Evolutionary conservation across 306 rosid species (phyloP).

Genomic region (Ammopiptanthus mongolicus): DNA sequence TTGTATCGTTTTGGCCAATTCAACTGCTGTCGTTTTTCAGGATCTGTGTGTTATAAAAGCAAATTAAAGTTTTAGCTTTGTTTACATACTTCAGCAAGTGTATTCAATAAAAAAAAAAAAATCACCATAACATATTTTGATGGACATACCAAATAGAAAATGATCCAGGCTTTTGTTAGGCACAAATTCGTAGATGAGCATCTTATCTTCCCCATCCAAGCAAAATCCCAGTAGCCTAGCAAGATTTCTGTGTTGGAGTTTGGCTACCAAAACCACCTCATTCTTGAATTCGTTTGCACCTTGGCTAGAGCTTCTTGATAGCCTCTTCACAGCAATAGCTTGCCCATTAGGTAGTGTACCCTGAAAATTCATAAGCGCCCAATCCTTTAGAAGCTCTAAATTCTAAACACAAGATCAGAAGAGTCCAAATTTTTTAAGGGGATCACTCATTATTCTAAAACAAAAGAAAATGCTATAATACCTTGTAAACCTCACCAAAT

Average conservation of each 20-base stretch:
- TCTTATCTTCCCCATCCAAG: constrained; percentile 35
- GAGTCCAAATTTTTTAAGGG: not conserved
- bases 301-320: constrained; percentile 29
- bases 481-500: constrained; percentile 57
- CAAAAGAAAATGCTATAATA: not conserved
- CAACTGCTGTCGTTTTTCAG: constrained; percentile 11
- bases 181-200: constrained; percentile 35
- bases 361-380: constrained; percentile 5
- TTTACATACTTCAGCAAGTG: not conserved
- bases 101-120: not conserved
- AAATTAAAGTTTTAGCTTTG: not conserved
- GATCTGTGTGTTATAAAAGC: constrained; percentile 9
- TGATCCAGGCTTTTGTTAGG: constrained; percentile 36
- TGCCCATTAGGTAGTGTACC: constrained; percentile 28
- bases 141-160: constrained; percentile 21
- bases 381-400: not conserved
- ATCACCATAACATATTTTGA: not conserved
- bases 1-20: constrained; percentile 41
- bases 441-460: not conserved
- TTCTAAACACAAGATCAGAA: not conserved
- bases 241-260: constrained; percentile 31
- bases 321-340: constrained; percentile 42
- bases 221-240: constrained; percentile 31
- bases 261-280: constrained; percentile 35
- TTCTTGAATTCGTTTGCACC: constrained; percentile 35